Evolutionary conservation across 306 rosid genomes (phyloP), one percentile per base, ranked within the genome.

Genomic region (Geum urbanum): DNA sequence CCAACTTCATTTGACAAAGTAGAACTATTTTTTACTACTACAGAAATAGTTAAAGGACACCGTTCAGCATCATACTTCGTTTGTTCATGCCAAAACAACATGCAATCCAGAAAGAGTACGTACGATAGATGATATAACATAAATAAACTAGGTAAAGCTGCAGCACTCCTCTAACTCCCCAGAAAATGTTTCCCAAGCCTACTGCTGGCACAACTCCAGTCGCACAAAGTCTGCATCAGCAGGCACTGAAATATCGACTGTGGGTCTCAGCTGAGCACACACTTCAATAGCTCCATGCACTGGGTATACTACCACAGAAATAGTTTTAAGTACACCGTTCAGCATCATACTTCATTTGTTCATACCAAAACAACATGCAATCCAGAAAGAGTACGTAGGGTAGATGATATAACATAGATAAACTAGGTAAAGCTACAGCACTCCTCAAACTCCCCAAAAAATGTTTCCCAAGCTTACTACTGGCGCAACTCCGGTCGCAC

Each of bases 401-500:
- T 12, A 41, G 10, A 16, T 10, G 14, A 18, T 6, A 5, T 22
- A 11, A 52, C 45, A 39, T 39, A 8, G 16, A 50, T 7, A 67
- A 69, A 40, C 63, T 53, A 13, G 52, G 15, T 13, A 20, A 20
- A 20, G 32, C 62, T 68, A 39, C 72, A 40, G 39, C 63, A 41
- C 52, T 53, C 32, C 52, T 53, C 32, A 41, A 20, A 70, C 18
- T 55, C 22, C 43, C 18, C 48, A 3, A 46, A 16, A 59, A 10
- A 16, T 74, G 52, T 70, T 14, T 22, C 16, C 56, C 32, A 45
- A 70, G 63, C 48, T 82, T 84, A 77, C 77, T 67, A 20, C 60
- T 85, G 85, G 70, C 97, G 99, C 86, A 94, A 67, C 82, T 94
- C 99, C 0, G 99, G 99, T 58, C 99, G 90, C 35, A 94, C 99